Percentiles rank a stretch among this genome's conserved stretches.
Conservation (phyloP, 2,329 filamentous ascomycete genomes). For the Botrytis sinoallii region DNA sequence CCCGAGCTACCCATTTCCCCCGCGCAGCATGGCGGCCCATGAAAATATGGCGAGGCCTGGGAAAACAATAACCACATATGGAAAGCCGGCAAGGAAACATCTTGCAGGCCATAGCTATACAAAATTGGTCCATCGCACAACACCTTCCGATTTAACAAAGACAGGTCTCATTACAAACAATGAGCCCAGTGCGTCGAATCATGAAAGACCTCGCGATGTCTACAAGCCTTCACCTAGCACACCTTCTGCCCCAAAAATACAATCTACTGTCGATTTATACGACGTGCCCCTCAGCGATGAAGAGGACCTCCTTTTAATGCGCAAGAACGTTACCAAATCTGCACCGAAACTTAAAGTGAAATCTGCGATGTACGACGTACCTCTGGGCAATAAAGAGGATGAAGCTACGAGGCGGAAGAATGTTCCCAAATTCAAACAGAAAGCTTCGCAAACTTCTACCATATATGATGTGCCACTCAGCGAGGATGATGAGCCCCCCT, state of each 20-base stretch:
- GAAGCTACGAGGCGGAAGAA: slow-evolving; percentile 19
- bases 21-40: slow-evolving; percentile 33
- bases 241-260: slow-evolving; percentile 8
- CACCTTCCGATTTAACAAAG: slow-evolving; percentile 26
- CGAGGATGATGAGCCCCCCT: background rate
- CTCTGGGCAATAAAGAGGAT: slow-evolving; percentile 25
- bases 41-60: slow-evolving; percentile 28
- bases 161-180: slow-evolving; percentile 10
- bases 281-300: slow-evolving; percentile 33
- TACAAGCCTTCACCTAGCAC: slow-evolving; percentile 11
- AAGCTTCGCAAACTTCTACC: background rate
- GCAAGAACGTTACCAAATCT: slow-evolving; percentile 17
- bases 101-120: slow-evolving; percentile 33
- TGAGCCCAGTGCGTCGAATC: slow-evolving; percentile 13
- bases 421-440: slow-evolving; percentile 22
- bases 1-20: slow-evolving; percentile 3
- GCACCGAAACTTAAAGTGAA: slow-evolving; percentile 4
- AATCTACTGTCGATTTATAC: slow-evolving; percentile 23
- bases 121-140: slow-evolving; percentile 25
- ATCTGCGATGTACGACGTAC: slow-evolving; percentile 27
- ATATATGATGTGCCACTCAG: slow-evolving; percentile 6
- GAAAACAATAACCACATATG: slow-evolving; percentile 38
- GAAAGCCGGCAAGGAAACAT: slow-evolving; percentile 34
- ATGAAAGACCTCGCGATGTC: slow-evolving; percentile 8
- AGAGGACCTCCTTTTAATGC: slow-evolving; percentile 15